Evolutionary conservation across 2,329 filamentous ascomycete species (phyloP).

Genomic region (Ceratocystis papillata): DNA sequence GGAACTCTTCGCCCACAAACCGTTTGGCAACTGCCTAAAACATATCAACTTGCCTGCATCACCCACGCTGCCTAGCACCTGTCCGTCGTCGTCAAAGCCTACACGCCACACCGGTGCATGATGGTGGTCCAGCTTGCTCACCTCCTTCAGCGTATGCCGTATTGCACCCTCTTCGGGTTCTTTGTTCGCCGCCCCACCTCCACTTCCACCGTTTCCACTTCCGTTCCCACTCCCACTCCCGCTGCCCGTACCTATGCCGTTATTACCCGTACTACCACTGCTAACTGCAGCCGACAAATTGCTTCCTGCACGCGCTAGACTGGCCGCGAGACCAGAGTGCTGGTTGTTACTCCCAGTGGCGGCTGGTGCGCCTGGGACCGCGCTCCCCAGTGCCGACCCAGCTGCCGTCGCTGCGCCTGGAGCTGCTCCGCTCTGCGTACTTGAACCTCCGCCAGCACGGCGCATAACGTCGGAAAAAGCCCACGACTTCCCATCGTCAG

Average conservation of each 20-base stretch:
- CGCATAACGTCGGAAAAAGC: slow-evolving; percentile 36
- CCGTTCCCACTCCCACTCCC: background rate
- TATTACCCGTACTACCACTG: background rate
- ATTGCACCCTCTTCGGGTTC: slow-evolving; percentile 50
- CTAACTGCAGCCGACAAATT: slow-evolving; percentile 16
- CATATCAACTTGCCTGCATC: slow-evolving; percentile 60
- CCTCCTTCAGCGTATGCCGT: slow-evolving; percentile 50
- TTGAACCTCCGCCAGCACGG: slow-evolving; percentile 26
- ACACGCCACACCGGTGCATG: slow-evolving; percentile 66
- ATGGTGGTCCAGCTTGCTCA: slow-evolving; percentile 56
- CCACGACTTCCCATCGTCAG: slow-evolving; percentile 42
- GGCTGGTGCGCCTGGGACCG: slow-evolving; percentile 28
- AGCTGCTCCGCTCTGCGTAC: background rate
- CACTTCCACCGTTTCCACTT: slow-evolving; percentile 37
- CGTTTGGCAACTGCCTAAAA: slow-evolving; percentile 49
- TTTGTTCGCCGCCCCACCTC: slow-evolving; percentile 28
- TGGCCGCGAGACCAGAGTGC: slow-evolving; percentile 24
- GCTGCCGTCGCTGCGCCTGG: slow-evolving; percentile 30
- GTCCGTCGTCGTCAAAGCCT: slow-evolving; percentile 58
- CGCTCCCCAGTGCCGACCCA: slow-evolving; percentile 25
- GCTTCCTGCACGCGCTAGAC: slow-evolving; percentile 25
- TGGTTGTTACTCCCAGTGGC: slow-evolving; percentile 31
- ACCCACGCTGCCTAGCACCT: slow-evolving; percentile 63
- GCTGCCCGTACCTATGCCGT: too few species aligned
- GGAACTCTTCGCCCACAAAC: slow-evolving; percentile 49